Conservation (phyloP, 1,284 basidiomycete species). For the Vanrija sp. region DNA sequence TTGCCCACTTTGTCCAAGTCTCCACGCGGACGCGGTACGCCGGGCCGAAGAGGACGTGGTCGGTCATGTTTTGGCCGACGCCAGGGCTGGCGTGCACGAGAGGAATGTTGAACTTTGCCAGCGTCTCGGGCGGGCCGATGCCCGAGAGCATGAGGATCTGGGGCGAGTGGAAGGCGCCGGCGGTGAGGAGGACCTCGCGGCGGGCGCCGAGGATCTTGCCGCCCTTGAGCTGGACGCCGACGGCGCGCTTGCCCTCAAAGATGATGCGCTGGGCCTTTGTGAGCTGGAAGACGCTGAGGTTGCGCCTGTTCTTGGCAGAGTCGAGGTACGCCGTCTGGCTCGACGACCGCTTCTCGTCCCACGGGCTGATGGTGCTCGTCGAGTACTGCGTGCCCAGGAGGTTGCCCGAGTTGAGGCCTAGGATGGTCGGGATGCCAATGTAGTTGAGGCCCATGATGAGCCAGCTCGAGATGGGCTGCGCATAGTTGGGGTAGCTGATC, state of each 20-base stretch:
- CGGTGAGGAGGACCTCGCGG: slow-evolving; percentile 7
- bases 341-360: not conserved
- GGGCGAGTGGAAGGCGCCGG: slow-evolving; percentile 7
- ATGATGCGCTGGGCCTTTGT: not conserved
- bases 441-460: not conserved
- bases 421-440: not conserved
- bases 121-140: slow-evolving; percentile 1
- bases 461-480: not conserved
- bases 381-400: not conserved
- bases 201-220: not conserved
- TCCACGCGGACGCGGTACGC: slow-evolving; percentile 3
- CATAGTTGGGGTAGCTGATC: slow-evolving; percentile 1
- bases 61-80: slow-evolving; percentile 46
- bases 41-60: slow-evolving; percentile 13
- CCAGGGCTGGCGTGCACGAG: slow-evolving; percentile 12
- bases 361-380: not conserved
- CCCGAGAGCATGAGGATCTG: slow-evolving; percentile 7
- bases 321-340: not conserved
- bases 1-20: not conserved
- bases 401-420: slow-evolving; percentile 1
- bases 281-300: not conserved
- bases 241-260: slow-evolving; percentile 3
- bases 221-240: not conserved
- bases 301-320: not conserved
- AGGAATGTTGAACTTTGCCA: slow-evolving; percentile 6